Base-by-base conservation (phyloP, 441 rosid species). In the Brassica balearica region DNA sequence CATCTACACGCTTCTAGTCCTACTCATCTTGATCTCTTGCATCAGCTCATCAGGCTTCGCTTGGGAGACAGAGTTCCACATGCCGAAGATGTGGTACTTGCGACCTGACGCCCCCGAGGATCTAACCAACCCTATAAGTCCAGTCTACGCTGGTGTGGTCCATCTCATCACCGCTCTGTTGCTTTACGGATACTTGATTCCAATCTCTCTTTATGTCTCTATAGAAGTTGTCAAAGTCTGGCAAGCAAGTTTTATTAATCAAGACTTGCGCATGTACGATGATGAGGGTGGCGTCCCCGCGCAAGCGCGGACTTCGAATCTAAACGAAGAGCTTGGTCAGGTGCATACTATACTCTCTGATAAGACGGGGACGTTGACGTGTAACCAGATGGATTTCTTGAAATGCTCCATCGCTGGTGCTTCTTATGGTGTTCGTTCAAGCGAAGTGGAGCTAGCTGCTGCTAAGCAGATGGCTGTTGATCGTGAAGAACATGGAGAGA, bases 311-410 rank as follows among this genome's bases (percentile, higher is more conserved):
- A 94, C 98, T 20, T 94, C 98, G 53, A 94, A 92, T 86, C 86
- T 94, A 70, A 94, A 94, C 12, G 98, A 94, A 82, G 98, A 94
- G 83, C 82, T 94, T 84, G 98, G 98, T 36, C 97, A 90, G 78
- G 96, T 94, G 25, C 97, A 92, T 66, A 94, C 97, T 0, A 89
- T 94, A 72, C 95, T 94, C 12, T 94, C 98, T 19, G 98, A 94
- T 74, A 94, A 94, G 85, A 94, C 98, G 0, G 98, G 98, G 63
- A 94, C 98, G 8, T 81, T 94, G 86, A 94, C 98, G 34, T 94
- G 98, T 82, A 94, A 92, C 78, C 98, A 94, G 85, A 94, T 94
- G 98, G 98, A 94, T 81, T 94, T 92, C 82, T 82, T 92, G 38
- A 94, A 90, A 85, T 94, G 98, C 79, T 92, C 98, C 12, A 88